A percentile compares a stretch with the other conserved stretches of the same genome.
These are phyloP conservation scores for Gonapodya prolifera DNA, from an alignment of 192 early-diverging fungal species.

Conservation along the genomic window DNA sequence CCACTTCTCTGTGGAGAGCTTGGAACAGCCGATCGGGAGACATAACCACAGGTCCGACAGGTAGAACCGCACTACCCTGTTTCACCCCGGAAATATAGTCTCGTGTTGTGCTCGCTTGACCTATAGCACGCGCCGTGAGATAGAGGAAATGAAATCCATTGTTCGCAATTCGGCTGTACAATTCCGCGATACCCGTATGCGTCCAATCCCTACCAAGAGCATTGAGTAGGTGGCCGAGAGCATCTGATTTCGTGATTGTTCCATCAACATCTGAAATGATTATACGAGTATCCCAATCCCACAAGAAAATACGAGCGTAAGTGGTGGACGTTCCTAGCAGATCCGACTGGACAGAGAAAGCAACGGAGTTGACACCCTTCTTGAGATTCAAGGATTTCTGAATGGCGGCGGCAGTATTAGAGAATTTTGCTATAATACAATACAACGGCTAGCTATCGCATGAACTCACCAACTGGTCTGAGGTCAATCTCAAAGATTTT, in stretches of 20 bases:
- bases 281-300: conserved; percentile 66
- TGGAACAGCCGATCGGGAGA: conserved; percentile 87
- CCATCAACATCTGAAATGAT: conserved; percentile 98
- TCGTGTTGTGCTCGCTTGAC: conserved; percentile 82
- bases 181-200: conserved; percentile 86
- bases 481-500: conserved; percentile 83
- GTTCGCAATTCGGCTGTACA: conserved; percentile 85
- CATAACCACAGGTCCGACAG: conserved; percentile 90
- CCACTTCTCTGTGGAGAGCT: conserved; percentile 86
- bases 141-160: conserved; percentile 95
- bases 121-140: conserved; percentile 88
- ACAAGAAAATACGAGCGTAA: conserved; percentile 71
- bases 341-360: conserved; percentile 68
- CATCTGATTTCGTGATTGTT: conserved; percentile 97
- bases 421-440: not conserved
- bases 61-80: conserved; percentile 76
- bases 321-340: conserved; percentile 60
- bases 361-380: conserved; percentile 78
- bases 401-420: not conserved
- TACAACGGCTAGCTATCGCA: not conserved
- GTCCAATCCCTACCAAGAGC: conserved; percentile 99
- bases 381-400: conserved; percentile 57
- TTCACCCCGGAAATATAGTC: conserved; percentile 83
- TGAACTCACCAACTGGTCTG: conserved; percentile 62
- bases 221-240: conserved; percentile 88